These are phyloP conservation scores for Claviceps sp. DNA, from an alignment of 2,329 filamentous ascomycete genomes.

Conservation along the genomic window DNA sequence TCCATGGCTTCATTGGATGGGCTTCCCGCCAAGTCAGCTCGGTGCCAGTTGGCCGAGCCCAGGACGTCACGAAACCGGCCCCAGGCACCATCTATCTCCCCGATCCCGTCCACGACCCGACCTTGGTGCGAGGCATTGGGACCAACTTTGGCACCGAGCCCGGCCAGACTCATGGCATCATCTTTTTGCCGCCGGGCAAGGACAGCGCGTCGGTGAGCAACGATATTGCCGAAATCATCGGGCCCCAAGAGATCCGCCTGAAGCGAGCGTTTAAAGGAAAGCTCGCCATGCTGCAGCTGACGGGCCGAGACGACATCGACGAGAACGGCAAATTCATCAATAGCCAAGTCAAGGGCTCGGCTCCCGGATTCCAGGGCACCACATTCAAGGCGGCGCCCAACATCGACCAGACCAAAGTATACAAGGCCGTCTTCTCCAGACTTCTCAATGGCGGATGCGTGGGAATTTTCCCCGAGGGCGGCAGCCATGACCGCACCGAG, in stretches of 20 bases:
- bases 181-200: conserved; percentile 77
- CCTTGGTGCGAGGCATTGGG: conserved; percentile 62
- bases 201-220: conserved; percentile 63
- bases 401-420: conserved; percentile 86
- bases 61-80: conserved; percentile 74
- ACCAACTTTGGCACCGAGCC: conserved; percentile 67
- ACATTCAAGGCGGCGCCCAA: conserved; percentile 84
- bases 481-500: conserved; percentile 88
- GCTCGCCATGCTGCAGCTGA: conserved; percentile 66
- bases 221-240: conserved; percentile 70
- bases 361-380: conserved; percentile 57
- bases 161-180: conserved; percentile 64
- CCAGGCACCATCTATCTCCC: conserved; percentile 76
- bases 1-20: conserved; percentile 84
- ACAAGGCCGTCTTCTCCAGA: conserved; percentile 80
- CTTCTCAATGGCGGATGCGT: conserved; percentile 76
- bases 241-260: conserved; percentile 67
- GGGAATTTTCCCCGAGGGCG: conserved; percentile 93
- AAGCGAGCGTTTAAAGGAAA: conserved; percentile 79
- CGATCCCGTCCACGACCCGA: conserved; percentile 74
- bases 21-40: conserved; percentile 74
- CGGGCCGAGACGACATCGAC: conserved; percentile 61
- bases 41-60: conserved; percentile 83
- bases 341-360: conserved; percentile 36
- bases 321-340: conserved; percentile 50